Conservation (phyloP, 768 basidiomycete species). For the Mycena floridula region DNA sequence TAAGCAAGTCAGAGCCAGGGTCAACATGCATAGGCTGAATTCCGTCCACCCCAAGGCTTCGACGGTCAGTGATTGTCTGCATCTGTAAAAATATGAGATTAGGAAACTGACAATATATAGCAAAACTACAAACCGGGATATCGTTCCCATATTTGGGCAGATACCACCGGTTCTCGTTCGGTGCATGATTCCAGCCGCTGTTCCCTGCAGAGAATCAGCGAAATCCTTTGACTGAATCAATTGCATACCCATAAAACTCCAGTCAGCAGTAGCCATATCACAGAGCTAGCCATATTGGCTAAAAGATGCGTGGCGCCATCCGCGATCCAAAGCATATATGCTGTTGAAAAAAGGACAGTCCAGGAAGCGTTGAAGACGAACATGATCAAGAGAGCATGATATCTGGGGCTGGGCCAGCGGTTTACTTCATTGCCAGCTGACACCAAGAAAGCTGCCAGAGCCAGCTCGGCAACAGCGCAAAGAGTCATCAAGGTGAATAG, state of each 20-base stretch:
- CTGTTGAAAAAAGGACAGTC: constrained; percentile 66
- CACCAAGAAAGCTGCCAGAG: constrained; percentile 69
- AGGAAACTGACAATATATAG: background rate
- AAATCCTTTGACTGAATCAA: background rate
- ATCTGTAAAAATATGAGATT: constrained; percentile 30
- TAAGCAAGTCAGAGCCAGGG: constrained; percentile 47
- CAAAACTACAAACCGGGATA: constrained; percentile 40
- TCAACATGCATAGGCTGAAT: constrained; percentile 53
- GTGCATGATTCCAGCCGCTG: constrained; percentile 63
- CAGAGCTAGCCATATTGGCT: constrained; percentile 73
- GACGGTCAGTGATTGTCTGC: constrained; percentile 67
- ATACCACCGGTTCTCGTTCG: constrained; percentile 52
- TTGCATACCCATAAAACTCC: constrained; percentile 58
- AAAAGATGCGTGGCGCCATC: constrained; percentile 61
- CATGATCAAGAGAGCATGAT: constrained; percentile 64
- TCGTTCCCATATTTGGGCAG: constrained; percentile 46
- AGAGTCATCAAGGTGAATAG: constrained; percentile 61
- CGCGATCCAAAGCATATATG: constrained; percentile 68
- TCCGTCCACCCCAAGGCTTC: constrained; percentile 76
- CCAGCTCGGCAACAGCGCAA: constrained; percentile 65
- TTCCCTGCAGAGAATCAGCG: constrained; percentile 39
- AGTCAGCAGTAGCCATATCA: constrained; percentile 66
- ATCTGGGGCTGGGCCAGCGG: constrained; percentile 55
- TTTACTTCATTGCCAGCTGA: constrained; percentile 57
- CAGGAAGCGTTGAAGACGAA: constrained; percentile 63